A percentile compares a stretch with the other conserved stretches of the same genome.
These are phyloP conservation scores for Nyctanthes arbortristis DNA, from an alignment of 257 asterid genomes.

Conservation along the genomic window DNA sequence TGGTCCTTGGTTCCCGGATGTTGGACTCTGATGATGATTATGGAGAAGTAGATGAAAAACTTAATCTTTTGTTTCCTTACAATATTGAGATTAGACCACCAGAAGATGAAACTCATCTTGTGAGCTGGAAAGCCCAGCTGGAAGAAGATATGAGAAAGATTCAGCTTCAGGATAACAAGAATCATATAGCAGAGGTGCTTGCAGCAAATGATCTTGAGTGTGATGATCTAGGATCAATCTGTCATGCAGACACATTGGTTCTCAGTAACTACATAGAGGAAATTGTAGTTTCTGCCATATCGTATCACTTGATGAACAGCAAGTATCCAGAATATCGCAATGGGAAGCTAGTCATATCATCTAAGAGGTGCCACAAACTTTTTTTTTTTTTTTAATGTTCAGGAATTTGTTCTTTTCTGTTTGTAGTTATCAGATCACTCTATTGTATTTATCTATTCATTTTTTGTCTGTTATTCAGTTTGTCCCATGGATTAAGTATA, in stretches of 20 bases:
- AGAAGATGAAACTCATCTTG: constrained; percentile 73
- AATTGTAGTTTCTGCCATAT: constrained; percentile 84
- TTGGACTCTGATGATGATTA: constrained; percentile 59
- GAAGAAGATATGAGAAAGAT: constrained; percentile 86
- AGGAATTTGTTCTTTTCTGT: too few relatives aligned
- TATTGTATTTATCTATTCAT: constrained; percentile 6
- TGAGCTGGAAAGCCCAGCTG: constrained; percentile 83
- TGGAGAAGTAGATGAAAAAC: constrained; percentile 60
- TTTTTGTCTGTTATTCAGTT: constrained; percentile 59
- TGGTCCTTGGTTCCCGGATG: constrained; percentile 92
- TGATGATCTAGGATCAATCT: constrained; percentile 82
- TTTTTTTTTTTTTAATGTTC: constrained; percentile 10
- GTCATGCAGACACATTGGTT: constrained; percentile 65
- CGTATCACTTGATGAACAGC: constrained; percentile 69
- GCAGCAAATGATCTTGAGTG: constrained; percentile 94
- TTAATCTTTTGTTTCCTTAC: constrained; percentile 72
- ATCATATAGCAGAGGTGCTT: constrained; percentile 86
- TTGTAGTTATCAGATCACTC: neutral
- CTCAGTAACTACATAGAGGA: constrained; percentile 77
- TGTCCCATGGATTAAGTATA: constrained; percentile 85
- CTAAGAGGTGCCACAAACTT: constrained; percentile 41
- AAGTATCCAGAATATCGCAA: constrained; percentile 86
- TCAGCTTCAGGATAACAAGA: constrained; percentile 81
- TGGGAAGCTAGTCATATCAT: constrained; percentile 92
- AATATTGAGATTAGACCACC: constrained; percentile 83